A percentile compares a stretch with the other conserved stretches of the same genome.
These are phyloP conservation scores for Penicillium fuscoglaucum DNA, from an alignment of 2,329 filamentous ascomycete genomes.

Conservation along the genomic window DNA sequence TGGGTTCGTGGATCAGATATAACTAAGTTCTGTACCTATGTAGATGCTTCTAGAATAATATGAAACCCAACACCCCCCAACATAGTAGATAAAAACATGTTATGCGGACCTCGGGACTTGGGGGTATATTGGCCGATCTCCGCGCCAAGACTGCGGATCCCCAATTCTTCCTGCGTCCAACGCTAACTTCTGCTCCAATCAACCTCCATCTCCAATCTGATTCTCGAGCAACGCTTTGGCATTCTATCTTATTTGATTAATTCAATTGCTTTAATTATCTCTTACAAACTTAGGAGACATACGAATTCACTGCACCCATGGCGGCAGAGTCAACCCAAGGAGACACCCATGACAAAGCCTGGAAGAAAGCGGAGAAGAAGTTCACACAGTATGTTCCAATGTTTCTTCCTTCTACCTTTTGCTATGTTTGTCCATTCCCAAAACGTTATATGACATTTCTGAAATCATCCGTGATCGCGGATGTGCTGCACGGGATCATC, in stretches of 20 bases:
- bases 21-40: not conserved
- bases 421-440: not conserved
- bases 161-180: slow-evolving; percentile 24
- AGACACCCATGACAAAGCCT: slow-evolving; percentile 48
- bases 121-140: slow-evolving; percentile 46
- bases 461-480: not conserved
- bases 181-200: slow-evolving; percentile 22
- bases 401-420: not conserved
- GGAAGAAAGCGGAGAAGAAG: slow-evolving; percentile 59
- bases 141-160: slow-evolving; percentile 30
- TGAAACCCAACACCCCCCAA: not conserved
- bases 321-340: slow-evolving; percentile 20
- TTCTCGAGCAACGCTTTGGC: not conserved
- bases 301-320: slow-evolving; percentile 17
- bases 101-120: not conserved
- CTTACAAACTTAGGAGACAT: not conserved
- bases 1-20: not conserved
- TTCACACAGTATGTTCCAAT: slow-evolving; percentile 59
- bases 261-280: not conserved
- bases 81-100: not conserved
- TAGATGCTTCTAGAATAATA: not conserved
- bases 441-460: not conserved
- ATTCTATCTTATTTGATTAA: not conserved
- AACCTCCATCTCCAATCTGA: slow-evolving; percentile 20
- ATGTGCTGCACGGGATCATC: not conserved